These are phyloP conservation scores for Nothophytophthora sp. DNA, from an alignment of 352 stramenopile species.

Conservation along the genomic window DNA sequence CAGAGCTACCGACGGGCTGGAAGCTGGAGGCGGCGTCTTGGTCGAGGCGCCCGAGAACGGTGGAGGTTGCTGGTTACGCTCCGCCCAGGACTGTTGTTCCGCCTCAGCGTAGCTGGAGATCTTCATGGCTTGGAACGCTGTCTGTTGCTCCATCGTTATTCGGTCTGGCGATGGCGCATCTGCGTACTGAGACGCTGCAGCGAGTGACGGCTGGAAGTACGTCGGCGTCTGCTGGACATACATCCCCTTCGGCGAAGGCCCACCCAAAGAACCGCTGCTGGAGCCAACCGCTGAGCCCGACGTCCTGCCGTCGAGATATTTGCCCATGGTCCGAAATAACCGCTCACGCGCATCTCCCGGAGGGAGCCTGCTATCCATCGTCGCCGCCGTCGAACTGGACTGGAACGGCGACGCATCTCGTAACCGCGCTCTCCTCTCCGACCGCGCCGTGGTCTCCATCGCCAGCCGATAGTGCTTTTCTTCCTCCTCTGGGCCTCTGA, in stretches of 20 bases:
- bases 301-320: constrained; percentile 32
- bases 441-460: constrained; percentile 1
- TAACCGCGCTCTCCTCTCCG: background rate
- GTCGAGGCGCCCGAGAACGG: constrained; percentile 8
- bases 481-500: background rate
- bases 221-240: constrained; percentile 10
- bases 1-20: background rate
- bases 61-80: constrained; percentile 7
- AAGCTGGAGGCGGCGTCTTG: background rate
- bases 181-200: constrained; percentile 1
- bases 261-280: too few species aligned
- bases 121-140: constrained; percentile 37
- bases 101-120: constrained; percentile 32
- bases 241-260: too few species aligned
- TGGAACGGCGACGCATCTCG: background rate
- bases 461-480: background rate
- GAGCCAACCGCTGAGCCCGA: background rate
- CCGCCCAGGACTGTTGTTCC: constrained; percentile 16
- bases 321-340: constrained; percentile 57
- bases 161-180: constrained; percentile 25
- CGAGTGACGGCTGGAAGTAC: constrained; percentile 4
- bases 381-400: background rate
- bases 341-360: constrained; percentile 30
- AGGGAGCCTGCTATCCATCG: background rate
- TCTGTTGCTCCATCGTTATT: constrained; percentile 30